These are phyloP conservation scores for Elaeis oleifera DNA, from an alignment of 202 grass and related monocot genomes.

Conservation along the genomic window DNA sequence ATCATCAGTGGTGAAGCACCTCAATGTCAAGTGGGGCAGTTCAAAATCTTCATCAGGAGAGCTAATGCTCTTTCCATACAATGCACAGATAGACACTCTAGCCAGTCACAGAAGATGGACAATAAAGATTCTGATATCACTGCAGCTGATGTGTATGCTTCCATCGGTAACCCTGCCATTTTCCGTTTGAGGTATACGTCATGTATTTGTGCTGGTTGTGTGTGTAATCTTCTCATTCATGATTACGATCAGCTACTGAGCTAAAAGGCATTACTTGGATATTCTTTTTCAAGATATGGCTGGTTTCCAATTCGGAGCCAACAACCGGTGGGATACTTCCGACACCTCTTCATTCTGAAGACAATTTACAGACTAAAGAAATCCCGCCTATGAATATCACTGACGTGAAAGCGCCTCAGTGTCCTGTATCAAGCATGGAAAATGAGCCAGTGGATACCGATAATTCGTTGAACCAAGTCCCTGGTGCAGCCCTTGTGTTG, in stretches of 20 bases:
- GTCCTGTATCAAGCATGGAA: slow-evolving; percentile 30
- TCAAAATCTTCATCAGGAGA: slow-evolving; percentile 46
- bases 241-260: neutral
- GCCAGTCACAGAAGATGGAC: slow-evolving; percentile 63
- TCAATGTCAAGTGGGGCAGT: slow-evolving; percentile 68
- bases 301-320: slow-evolving; percentile 54
- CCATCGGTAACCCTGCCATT: slow-evolving; percentile 49
- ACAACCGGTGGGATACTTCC: slow-evolving; percentile 23
- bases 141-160: slow-evolving; percentile 73
- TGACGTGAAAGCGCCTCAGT: slow-evolving; percentile 16
- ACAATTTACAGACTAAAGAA: slow-evolving; percentile 14
- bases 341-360: slow-evolving; percentile 23
- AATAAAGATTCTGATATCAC: slow-evolving; percentile 46
- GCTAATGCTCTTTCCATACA: slow-evolving; percentile 66
- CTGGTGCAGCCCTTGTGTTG: slow-evolving; percentile 20
- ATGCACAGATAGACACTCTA: slow-evolving; percentile 40
- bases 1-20: slow-evolving; percentile 89
- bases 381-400: neutral
- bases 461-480: slow-evolving; percentile 32
- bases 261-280: neutral
- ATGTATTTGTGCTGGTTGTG: neutral
- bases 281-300: slow-evolving; percentile 60
- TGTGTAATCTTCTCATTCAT: neutral
- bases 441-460: slow-evolving; percentile 22
- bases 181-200: slow-evolving; percentile 77